phyloP scores from a whole-genome alignment of 495 filamentous ascomycete genomes.

The Aspergillus cavernicola region DNA sequence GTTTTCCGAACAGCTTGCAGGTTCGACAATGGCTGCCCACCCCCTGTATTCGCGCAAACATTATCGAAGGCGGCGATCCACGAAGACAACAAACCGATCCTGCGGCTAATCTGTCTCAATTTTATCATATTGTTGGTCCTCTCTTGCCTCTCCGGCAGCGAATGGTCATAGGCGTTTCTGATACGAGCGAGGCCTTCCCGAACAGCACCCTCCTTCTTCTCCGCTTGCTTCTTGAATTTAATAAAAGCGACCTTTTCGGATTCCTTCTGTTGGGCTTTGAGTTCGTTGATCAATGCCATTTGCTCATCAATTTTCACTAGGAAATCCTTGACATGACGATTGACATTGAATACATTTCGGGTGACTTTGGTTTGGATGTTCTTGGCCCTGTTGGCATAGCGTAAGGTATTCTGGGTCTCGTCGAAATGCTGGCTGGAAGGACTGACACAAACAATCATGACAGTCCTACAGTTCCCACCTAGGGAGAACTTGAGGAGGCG shows the following conservation, averaged over 20 bases:
- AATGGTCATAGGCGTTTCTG: slow-evolving; percentile 79
- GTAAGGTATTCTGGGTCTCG: slow-evolving; percentile 96
- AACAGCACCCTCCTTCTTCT: slow-evolving; percentile 75
- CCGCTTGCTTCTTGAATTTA: slow-evolving; percentile 84
- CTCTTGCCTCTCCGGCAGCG: slow-evolving; percentile 72
- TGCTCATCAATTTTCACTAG: slow-evolving; percentile 97
- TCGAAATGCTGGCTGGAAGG: slow-evolving; percentile 97
- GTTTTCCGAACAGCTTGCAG: slow-evolving; percentile 78
- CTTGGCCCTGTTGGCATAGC: slow-evolving; percentile 97
- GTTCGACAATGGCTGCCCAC: slow-evolving; percentile 60
- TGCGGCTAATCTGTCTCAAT: slow-evolving; percentile 74
- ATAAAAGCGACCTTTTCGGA: slow-evolving; percentile 79
- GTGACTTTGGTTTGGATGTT: slow-evolving; percentile 99
- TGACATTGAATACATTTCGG: slow-evolving; percentile 97
- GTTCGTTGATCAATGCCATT: slow-evolving; percentile 86
- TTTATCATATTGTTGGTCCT: slow-evolving; percentile 77
- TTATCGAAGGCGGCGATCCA: slow-evolving; percentile 93
- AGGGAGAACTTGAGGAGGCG: slow-evolving; percentile 95
- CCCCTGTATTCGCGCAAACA: slow-evolving; percentile 67
- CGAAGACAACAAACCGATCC: slow-evolving; percentile 76
- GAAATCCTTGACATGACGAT: slow-evolving; percentile 98
- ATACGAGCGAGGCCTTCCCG: slow-evolving; percentile 79
- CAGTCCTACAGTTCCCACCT: slow-evolving; percentile 96
- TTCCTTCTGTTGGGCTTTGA: slow-evolving; percentile 88
- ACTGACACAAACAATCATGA: slow-evolving; percentile 99